Conservation (phyloP, 176 grass and related monocot species). For the Oryza glaberrima region DNA sequence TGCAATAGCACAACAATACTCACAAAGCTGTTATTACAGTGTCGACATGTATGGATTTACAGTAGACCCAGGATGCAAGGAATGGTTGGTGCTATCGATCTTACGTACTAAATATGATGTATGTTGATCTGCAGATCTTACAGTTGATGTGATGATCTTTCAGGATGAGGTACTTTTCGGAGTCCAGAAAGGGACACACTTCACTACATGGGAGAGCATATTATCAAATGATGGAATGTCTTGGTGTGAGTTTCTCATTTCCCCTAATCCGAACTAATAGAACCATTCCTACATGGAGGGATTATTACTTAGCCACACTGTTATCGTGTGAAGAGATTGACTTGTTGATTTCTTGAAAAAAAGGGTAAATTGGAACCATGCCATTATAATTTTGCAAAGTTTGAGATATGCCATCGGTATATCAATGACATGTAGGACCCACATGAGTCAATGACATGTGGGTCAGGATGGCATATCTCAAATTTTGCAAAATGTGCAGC, state of each 20-base stretch:
- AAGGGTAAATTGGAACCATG: too few species aligned
- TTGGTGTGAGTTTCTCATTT: slow-evolving; percentile 66
- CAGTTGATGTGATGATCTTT: slow-evolving; percentile 36
- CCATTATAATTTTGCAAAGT: too few species aligned
- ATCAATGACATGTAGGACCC: too few species aligned
- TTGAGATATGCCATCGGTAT: too few species aligned
- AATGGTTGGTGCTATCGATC: slow-evolving; percentile 61
- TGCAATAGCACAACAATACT: slow-evolving; percentile 95
- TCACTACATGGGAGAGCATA: slow-evolving; percentile 93
- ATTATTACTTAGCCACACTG: neutral
- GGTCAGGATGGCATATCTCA: too few species aligned
- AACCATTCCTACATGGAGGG: neutral
- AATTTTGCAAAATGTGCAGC: too few species aligned
- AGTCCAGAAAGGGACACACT: slow-evolving; percentile 89
- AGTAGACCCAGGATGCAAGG: slow-evolving; percentile 96
- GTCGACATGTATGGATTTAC: slow-evolving; percentile 99
- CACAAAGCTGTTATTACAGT: slow-evolving; percentile 69
- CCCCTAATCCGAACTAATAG: neutral
- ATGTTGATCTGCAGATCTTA: slow-evolving; percentile 28
- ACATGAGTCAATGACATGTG: too few species aligned
- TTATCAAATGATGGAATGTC: slow-evolving; percentile 99
- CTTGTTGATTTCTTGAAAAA: neutral
- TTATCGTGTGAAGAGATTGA: slow-evolving; percentile 18
- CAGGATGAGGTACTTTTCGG: slow-evolving; percentile 98
- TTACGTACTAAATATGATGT: neutral